These are phyloP conservation scores for Arctostaphylos glauca DNA, from an alignment of 148 eudicot species.

Conservation along the genomic window DNA sequence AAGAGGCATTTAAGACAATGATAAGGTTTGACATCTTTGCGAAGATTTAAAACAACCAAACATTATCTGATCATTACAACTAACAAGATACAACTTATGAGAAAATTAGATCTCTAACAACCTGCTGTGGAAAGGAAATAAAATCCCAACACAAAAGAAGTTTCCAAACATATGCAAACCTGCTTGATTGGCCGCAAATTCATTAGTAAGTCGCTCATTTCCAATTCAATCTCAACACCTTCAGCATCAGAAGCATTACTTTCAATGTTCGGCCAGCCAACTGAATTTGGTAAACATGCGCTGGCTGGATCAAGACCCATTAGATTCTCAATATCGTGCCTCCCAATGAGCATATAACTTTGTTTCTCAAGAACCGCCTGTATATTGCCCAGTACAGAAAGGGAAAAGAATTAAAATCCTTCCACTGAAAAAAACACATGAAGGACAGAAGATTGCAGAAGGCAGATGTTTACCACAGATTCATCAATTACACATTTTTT, in stretches of 20 bases:
- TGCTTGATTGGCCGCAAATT: constrained; percentile 89
- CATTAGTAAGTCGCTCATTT: constrained; percentile 75
- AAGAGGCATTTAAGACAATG: background rate
- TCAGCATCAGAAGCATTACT: constrained; percentile 61
- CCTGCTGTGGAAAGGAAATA: background rate
- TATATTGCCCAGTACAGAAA: constrained; percentile 15
- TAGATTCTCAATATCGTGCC: constrained; percentile 90
- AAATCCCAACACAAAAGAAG: constrained; percentile 2
- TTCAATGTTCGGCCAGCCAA: constrained; percentile 32
- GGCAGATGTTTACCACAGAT: background rate
- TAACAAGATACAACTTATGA: background rate
- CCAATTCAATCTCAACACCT: constrained; percentile 58
- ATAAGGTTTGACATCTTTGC: background rate
- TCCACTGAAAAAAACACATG: background rate
- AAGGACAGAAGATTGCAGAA: constrained; percentile 15
- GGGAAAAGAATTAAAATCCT: background rate
- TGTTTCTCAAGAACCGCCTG: constrained; percentile 99
- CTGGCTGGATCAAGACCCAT: constrained; percentile 92
- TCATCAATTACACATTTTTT: background rate
- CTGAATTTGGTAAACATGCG: constrained; percentile 65
- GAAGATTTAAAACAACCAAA: background rate
- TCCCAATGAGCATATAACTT: constrained; percentile 97
- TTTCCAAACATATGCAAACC: constrained; percentile 38
- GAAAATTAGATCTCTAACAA: background rate
- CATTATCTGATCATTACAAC: background rate